These are phyloP conservation scores for Schoenoplectus tabernaemontani DNA, from an alignment of 202 grass and related monocot genomes.

Conservation along the genomic window DNA sequence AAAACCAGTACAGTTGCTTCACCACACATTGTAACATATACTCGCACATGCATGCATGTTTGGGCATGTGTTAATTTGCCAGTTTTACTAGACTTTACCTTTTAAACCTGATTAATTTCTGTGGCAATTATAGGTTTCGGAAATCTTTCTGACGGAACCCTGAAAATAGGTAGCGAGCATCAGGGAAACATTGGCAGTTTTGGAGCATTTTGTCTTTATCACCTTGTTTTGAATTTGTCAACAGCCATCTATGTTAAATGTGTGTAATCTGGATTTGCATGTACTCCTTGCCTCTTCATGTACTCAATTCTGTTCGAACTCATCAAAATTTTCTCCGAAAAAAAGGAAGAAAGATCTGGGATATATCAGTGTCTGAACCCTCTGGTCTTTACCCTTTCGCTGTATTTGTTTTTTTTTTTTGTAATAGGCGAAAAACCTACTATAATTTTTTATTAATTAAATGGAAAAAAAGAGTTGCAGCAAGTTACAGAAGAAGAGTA, in stretches of 20 bases:
- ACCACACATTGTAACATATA: not conserved
- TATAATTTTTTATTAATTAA: too few relatives aligned
- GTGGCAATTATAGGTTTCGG: constrained; percentile 1
- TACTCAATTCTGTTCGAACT: constrained; percentile 6
- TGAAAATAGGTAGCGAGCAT: constrained; percentile 8
- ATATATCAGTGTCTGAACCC: not conserved
- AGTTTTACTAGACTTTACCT: not conserved
- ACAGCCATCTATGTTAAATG: constrained; percentile 1
- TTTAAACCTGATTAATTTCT: not conserved
- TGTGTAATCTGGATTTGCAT: constrained; percentile 7
- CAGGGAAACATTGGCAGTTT: constrained; percentile 5
- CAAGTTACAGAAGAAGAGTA: too few relatives aligned
- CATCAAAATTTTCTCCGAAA: not conserved
- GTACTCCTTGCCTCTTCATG: not conserved
- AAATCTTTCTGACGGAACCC: not conserved
- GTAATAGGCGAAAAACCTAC: too few relatives aligned
- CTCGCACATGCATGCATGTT: not conserved
- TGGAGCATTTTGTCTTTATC: not conserved
- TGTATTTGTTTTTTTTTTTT: not conserved
- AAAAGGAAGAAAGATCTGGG: not conserved
- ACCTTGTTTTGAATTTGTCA: constrained; percentile 14
- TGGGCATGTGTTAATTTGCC: not conserved
- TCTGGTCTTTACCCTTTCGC: not conserved
- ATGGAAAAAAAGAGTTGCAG: too few relatives aligned
- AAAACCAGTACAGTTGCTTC: not conserved